These are phyloP conservation scores for Dioscorea alata DNA, from an alignment of 106 monocot species.

Conservation along the genomic window DNA sequence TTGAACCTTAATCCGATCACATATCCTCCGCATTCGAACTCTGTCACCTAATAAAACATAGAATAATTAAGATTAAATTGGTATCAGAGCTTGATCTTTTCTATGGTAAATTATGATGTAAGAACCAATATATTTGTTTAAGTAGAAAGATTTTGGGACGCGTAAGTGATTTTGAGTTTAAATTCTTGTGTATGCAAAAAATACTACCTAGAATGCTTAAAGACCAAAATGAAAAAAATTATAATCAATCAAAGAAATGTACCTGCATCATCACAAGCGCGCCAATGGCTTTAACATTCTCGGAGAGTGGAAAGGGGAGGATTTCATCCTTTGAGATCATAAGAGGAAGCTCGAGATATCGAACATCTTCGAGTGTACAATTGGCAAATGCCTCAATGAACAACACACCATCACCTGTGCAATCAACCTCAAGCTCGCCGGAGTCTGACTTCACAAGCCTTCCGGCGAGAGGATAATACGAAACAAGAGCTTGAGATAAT, in stretches of 20 bases:
- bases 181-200: too few relatives aligned
- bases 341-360: not conserved
- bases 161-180: too few relatives aligned
- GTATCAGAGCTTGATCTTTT: not conserved
- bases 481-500: not conserved
- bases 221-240: too few relatives aligned
- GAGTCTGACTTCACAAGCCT: not conserved
- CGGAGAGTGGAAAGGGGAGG: not conserved
- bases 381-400: not conserved
- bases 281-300: not conserved
- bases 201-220: too few relatives aligned
- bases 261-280: not conserved
- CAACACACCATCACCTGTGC: slow-evolving; percentile 1
- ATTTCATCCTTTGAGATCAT: not conserved
- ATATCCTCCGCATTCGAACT: not conserved
- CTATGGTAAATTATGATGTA: not conserved
- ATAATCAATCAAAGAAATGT: too few relatives aligned
- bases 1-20: not conserved
- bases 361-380: not conserved
- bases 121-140: too few relatives aligned
- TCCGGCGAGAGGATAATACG: slow-evolving; percentile 4
- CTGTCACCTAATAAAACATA: too few relatives aligned
- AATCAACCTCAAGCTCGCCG: not conserved
- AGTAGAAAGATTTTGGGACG: too few relatives aligned
- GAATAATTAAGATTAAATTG: too few relatives aligned